phyloP scores from a whole-genome alignment of 2,329 filamentous ascomycete genomes.

The Chalara sp. region DNA sequence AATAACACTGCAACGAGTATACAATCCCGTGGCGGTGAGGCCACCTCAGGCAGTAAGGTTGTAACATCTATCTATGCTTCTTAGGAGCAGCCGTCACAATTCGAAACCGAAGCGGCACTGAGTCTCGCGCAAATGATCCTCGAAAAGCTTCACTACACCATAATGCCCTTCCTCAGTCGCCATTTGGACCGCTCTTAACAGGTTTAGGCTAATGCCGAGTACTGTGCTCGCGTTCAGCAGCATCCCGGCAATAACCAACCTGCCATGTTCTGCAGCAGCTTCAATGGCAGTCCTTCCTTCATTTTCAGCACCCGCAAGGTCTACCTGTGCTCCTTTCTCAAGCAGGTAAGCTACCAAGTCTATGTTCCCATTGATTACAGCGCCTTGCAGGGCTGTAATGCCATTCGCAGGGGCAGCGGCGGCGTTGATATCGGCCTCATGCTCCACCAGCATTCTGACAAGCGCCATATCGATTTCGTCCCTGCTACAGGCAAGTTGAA shows the following conservation, averaged over 20 bases:
- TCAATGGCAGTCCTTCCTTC: constrained; percentile 9
- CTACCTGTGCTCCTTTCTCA: constrained; percentile 11
- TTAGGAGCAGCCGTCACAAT: background rate
- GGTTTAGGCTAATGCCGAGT: constrained; percentile 3
- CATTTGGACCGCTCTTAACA: constrained; percentile 1
- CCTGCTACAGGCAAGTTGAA: constrained; percentile 4
- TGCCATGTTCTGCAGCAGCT: constrained; percentile 26
- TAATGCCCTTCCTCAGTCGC: constrained; percentile 3
- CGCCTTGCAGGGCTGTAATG: constrained; percentile 20
- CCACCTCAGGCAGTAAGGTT: background rate
- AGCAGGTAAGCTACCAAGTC: constrained; percentile 18
- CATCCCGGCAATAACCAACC: background rate
- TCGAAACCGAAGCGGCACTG: background rate
- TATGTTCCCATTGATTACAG: constrained; percentile 12
- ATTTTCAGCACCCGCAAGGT: constrained; percentile 12
- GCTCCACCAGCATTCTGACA: constrained; percentile 13
- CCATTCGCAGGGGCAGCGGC: constrained; percentile 10
- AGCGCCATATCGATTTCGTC: constrained; percentile 3
- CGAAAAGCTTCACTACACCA: constrained; percentile 4
- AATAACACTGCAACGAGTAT: background rate
- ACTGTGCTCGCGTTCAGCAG: constrained; percentile 1
- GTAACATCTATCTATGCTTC: background rate
- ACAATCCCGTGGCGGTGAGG: background rate
- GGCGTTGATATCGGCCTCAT: constrained; percentile 21
- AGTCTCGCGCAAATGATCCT: constrained; percentile 2